Conservation (phyloP, 371 early-diverging fungal genomes). For the Synchytrium microbalum region DNA sequence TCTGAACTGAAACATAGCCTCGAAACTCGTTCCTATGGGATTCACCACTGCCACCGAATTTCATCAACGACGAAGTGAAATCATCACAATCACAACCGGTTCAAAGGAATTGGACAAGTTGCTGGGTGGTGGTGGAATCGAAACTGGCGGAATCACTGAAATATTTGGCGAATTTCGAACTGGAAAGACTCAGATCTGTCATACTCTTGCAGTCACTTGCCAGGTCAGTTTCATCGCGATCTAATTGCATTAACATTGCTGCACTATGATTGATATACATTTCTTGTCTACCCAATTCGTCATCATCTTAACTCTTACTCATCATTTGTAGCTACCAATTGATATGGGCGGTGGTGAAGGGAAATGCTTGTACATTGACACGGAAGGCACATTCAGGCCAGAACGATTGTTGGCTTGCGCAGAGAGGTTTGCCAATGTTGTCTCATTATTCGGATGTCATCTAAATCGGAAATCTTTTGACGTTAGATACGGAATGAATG, state of each 20-base stretch:
- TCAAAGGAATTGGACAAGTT: slow-evolving; percentile 68
- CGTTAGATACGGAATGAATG: slow-evolving; percentile 70
- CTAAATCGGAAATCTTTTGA: not conserved
- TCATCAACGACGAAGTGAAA: slow-evolving; percentile 77
- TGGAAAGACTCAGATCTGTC: slow-evolving; percentile 99
- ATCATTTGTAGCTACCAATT: slow-evolving; percentile 54
- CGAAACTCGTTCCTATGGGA: slow-evolving; percentile 93
- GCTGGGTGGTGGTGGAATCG: slow-evolving; percentile 72
- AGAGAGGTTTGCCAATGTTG: slow-evolving; percentile 52
- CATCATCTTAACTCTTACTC: not conserved
- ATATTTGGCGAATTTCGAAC: slow-evolving; percentile 99
- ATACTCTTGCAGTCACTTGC: slow-evolving; percentile 95
- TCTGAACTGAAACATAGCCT: slow-evolving; percentile 58
- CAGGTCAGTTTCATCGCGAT: slow-evolving; percentile 53
- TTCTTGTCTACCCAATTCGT: slow-evolving; percentile 25
- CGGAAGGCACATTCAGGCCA: slow-evolving; percentile 98
- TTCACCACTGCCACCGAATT: slow-evolving; percentile 96
- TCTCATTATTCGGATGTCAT: slow-evolving; percentile 5
- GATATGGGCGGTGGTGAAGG: slow-evolving; percentile 93
- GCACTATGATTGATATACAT: slow-evolving; percentile 16
- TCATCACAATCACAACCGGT: slow-evolving; percentile 91
- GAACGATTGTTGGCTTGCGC: slow-evolving; percentile 86
- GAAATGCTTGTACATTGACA: slow-evolving; percentile 97
- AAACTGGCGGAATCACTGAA: slow-evolving; percentile 98
- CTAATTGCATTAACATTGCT: not conserved